Base-by-base conservation (phyloP, 345 rosid species). In the Citrus glauca region DNA sequence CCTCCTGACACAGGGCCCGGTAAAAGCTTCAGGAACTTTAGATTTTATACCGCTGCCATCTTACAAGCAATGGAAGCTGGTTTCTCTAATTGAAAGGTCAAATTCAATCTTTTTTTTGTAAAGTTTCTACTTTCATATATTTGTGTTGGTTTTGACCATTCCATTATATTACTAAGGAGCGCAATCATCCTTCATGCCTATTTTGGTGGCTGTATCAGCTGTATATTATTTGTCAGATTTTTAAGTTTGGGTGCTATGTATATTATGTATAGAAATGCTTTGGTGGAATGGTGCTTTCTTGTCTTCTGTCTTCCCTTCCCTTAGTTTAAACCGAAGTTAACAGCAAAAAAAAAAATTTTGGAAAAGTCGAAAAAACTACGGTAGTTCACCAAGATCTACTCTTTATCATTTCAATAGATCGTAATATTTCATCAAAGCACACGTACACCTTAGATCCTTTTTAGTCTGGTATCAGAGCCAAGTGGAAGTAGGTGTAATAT, bases 11-110 rank as follows among this genome's bases (percentile, higher is more conserved):
- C 79, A 40, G 84, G 90, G 73, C 90, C 93, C 13, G 89, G 89
- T 66, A 85, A 75, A 82, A 89, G 90, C 89, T 81, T 96, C 80
- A 82, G 89, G 84, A 89, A 82, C 86, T 96, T 96, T 71, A 89
- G 83, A 76, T 92, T 94, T 74, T 82, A 92, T 77, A 83, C 77
- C 4, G 76, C 86, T 24, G 87, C 89, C 59, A 89, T 95, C 82
- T 59, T 88, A 17, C 90, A 82, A 83, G 91, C 97, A 71, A 84
- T 92, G 91, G 95, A 93, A 78, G 76, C 91, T 63, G 85, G 83
- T 22, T 86, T 88, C 85, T 78, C 85, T 68, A 6, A 77, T 77
- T 77, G 69, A 73, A 20, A 69, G 60, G 64, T 66, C 74, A 32
- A 57, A 25, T 28, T 4, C 68, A 17, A 75, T 71, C 68, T 69